Evolutionary conservation across 345 rosid genomes (phyloP).

Genomic region (Turnera subulata): DNA sequence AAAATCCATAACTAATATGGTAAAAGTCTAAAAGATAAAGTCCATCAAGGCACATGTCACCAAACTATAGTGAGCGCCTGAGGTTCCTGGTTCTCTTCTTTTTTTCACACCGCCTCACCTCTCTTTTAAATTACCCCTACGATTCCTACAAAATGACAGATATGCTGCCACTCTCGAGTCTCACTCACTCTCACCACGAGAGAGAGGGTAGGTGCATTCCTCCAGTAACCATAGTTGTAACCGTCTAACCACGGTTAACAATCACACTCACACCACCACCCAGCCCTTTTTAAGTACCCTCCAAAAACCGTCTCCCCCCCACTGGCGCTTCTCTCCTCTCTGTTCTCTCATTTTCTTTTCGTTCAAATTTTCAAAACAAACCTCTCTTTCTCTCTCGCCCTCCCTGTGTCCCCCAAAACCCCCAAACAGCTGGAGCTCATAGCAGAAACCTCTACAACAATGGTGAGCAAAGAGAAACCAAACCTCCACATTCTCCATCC

Average conservation of each 20-base stretch:
- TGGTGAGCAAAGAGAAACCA: slow-evolving; percentile 41
- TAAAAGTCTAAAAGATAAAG: no score
- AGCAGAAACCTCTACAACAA: slow-evolving; percentile 21
- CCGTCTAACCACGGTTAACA: slow-evolving; percentile 18
- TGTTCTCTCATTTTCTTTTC: background rate
- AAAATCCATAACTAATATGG: no score
- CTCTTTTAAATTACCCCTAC: no score
- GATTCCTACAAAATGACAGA: no score
- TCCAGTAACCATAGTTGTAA: slow-evolving; percentile 1
- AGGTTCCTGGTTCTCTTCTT: no score
- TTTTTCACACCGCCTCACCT: no score
- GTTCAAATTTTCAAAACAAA: slow-evolving; percentile 31
- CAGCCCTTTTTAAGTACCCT: slow-evolving; percentile 16
- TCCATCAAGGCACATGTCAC: no score
- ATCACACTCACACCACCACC: background rate
- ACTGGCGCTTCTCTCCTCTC: background rate
- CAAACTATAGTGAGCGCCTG: no score
- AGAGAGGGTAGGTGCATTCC: no score
- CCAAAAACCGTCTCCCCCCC: background rate
- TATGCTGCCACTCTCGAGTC: no score
- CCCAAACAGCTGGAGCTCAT: background rate
- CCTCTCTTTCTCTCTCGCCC: slow-evolving; percentile 1
- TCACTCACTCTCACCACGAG: no score
- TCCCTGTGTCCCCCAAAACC: background rate
- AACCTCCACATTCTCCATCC: slow-evolving; percentile 7